Evolutionary conservation across 225 moss, liverwort and hornwort genomes (phyloP).

Genomic region (Sphagnum tenellum): DNA sequence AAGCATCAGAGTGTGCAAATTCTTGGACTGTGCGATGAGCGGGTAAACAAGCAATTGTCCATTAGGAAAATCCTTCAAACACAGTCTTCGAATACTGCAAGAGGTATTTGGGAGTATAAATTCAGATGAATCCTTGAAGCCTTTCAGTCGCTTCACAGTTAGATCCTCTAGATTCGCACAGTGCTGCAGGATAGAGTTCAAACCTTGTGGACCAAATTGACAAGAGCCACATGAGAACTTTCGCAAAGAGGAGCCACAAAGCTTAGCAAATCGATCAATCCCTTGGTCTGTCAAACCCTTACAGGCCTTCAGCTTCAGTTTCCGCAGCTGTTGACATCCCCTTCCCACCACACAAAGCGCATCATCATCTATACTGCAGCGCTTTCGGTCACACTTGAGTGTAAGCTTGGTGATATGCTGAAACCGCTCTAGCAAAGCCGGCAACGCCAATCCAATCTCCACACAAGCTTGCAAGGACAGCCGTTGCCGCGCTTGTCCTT

Average conservation of each 20-base stretch:
- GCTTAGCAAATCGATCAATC: constrained; percentile 69
- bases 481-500: constrained; percentile 79
- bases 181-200: constrained; percentile 75
- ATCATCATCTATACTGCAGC: constrained; percentile 67
- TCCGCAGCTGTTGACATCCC: constrained; percentile 81
- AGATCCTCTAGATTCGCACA: constrained; percentile 86
- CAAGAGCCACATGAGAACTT: constrained; percentile 89
- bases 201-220: constrained; percentile 81
- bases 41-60: constrained; percentile 76
- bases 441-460: constrained; percentile 45
- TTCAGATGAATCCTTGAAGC: constrained; percentile 55
- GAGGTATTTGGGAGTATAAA: constrained; percentile 51
- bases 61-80: constrained; percentile 79
- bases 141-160: constrained; percentile 71
- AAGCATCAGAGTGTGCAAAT: constrained; percentile 80
- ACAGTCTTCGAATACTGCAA: constrained; percentile 70
- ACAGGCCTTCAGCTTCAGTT: constrained; percentile 89
- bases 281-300: constrained; percentile 80
- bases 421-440: constrained; percentile 56
- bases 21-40: constrained; percentile 80
- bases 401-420: constrained; percentile 83
- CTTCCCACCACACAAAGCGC: constrained; percentile 63
- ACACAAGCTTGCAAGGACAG: constrained; percentile 49
- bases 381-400: constrained; percentile 73
- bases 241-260: constrained; percentile 49